These are phyloP conservation scores for Trichoderma sp. DNA, from an alignment of 2,329 filamentous ascomycete species.

Conservation along the genomic window DNA sequence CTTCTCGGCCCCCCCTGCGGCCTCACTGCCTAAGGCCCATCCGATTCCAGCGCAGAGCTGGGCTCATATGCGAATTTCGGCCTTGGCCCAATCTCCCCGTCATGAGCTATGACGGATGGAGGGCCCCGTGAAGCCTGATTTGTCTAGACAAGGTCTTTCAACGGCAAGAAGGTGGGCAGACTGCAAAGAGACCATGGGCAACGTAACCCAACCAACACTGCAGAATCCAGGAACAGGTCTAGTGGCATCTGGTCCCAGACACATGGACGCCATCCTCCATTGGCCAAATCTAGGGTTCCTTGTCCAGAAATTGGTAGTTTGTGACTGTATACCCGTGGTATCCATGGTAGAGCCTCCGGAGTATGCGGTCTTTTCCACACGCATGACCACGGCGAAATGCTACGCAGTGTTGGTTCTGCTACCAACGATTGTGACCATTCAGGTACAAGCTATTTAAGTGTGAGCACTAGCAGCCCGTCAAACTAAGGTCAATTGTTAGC, in stretches of 20 bases:
- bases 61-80: background rate
- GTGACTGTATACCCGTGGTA: slow-evolving; percentile 14
- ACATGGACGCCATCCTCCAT: slow-evolving; percentile 5
- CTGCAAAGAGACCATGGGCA: background rate
- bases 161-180: slow-evolving; percentile 17
- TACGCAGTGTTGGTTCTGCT: background rate
- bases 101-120: slow-evolving; percentile 9
- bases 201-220: background rate
- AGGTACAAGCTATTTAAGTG: background rate
- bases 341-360: background rate
- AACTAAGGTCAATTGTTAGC: slow-evolving; percentile 1
- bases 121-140: slow-evolving; percentile 6
- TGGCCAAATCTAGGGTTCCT: slow-evolving; percentile 14
- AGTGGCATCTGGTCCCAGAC: slow-evolving; percentile 30
- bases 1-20: slow-evolving; percentile 31
- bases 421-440: background rate
- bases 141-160: slow-evolving; percentile 5
- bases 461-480: background rate
- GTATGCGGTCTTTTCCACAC: slow-evolving; percentile 7
- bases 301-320: slow-evolving; percentile 1
- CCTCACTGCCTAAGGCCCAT: slow-evolving; percentile 23
- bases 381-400: background rate
- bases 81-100: slow-evolving; percentile 24
- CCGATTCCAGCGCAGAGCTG: slow-evolving; percentile 4
- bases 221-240: slow-evolving; percentile 41